Base-by-base conservation (phyloP, 306 rosid species). In the Luffa aegyptiaca region DNA sequence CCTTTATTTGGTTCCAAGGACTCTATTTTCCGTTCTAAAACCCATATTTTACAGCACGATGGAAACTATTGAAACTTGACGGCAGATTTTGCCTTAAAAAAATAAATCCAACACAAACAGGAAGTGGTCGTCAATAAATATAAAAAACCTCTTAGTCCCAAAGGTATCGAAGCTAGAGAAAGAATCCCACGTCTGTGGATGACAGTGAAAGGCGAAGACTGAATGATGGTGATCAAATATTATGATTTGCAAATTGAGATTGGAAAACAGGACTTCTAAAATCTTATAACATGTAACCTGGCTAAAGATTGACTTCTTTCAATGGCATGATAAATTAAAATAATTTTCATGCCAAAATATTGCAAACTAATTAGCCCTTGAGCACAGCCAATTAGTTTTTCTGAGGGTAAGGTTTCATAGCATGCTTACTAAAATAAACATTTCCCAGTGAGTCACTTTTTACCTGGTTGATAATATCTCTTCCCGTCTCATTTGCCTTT, bases 391-490 rank as follows among this genome's bases (percentile, higher is more conserved):
- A 5, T 64, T 21, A 26, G 41, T 20, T 10, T 71, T 71, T 48
- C 44, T 8, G 44, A 48, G 42, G 58, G 77, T 6, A 12, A 33
- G 57, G 42, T 48, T 70, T 62, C 5, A 58, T 35, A 45, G 12
- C 37, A 20, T 70, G 20, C 76, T 42, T 69, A 14, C 53, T 42
- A n/a, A 26, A 51, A 49, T 49, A 55, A 46, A 56, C 49, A 76
- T 55, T 76, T 12, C 37, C 6, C 44, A 86, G 76, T 26, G 72
- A 71, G 78, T 48, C 51, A 49, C 55, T 39, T 21, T 73, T 81
- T 86, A 94, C 97, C 97, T 91, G 17, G 99, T 93, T 82, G 97
- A 83, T 78, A 95, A 82, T 85, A 95, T 95, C 87, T 95, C 97
- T 90, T 85, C 96, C 21, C 97, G 92, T 84, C 97, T 95, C 61